Conservation (phyloP, 2,329 filamentous ascomycete species). For the Gnomoniopsis smithogilvyi region DNA sequence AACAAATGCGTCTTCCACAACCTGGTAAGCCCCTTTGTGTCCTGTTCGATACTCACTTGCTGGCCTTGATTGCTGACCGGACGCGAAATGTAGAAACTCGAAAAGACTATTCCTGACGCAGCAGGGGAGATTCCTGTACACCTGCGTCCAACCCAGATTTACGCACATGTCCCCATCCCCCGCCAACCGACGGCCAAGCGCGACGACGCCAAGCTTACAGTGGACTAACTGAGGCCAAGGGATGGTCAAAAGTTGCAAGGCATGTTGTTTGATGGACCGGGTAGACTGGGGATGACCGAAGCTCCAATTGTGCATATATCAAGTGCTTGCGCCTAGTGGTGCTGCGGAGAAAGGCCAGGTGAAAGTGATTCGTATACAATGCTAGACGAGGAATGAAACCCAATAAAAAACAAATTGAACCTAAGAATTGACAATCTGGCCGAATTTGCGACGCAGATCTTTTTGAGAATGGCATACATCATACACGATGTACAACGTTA, state of each 20-base stretch:
- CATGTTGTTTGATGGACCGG: neutral
- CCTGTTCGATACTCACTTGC: no score
- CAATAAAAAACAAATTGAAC: no score
- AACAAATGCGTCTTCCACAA: conserved; percentile 97
- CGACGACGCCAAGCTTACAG: conserved; percentile 8
- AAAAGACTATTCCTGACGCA: conserved; percentile 75
- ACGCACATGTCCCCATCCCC: conserved; percentile 43
- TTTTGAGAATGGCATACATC: no score
- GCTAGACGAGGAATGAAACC: neutral
- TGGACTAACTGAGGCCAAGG: neutral
- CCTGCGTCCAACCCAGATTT: conserved; percentile 63
- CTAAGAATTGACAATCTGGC: no score
- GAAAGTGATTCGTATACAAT: neutral
- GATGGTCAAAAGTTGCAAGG: neutral
- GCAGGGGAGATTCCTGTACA: conserved; percentile 72
- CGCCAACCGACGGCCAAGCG: conserved; percentile 27
- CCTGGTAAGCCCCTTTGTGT: conserved; percentile 61
- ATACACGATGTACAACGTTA: no score
- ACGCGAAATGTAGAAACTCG: conserved; percentile 61
- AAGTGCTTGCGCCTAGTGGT: neutral
- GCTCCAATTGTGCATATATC: neutral
- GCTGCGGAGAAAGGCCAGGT: neutral
- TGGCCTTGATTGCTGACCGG: neutral
- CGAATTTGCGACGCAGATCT: no score
- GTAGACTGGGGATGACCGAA: neutral